These are phyloP conservation scores for Colletotrichum limetticola DNA, from an alignment of 2,329 filamentous ascomycete species.

Conservation along the genomic window DNA sequence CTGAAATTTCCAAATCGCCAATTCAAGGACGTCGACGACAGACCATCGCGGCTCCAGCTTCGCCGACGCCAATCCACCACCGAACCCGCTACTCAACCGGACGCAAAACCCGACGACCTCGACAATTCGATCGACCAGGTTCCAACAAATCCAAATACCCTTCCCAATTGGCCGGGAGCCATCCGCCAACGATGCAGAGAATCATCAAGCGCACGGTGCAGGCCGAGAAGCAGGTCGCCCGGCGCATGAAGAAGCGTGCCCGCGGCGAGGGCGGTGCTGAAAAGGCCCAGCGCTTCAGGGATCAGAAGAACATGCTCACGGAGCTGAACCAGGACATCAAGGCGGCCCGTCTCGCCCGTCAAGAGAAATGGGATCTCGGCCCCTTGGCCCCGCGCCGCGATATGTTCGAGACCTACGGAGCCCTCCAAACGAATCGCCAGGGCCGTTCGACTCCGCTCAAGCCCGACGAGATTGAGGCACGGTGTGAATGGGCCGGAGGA, in stretches of 20 bases:
- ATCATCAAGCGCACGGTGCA: conserved; percentile 73
- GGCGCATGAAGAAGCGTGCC: conserved; percentile 55
- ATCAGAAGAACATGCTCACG: conserved; percentile 49
- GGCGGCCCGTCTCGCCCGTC: conserved; percentile 61
- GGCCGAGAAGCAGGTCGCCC: conserved; percentile 72
- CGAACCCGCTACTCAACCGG: conserved; percentile 14
- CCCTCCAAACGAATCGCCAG: conserved; percentile 46
- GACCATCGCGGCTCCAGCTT: conserved; percentile 21
- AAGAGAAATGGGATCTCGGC: conserved; percentile 83
- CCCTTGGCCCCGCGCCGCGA: conserved; percentile 82
- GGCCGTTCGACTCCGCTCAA: conserved; percentile 47
- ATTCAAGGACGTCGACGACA: conserved; percentile 27
- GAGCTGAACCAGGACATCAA: conserved; percentile 41
- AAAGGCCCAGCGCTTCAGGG: conserved; percentile 43
- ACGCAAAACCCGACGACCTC: not conserved
- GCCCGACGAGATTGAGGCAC: conserved; percentile 50
- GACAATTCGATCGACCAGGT: no score
- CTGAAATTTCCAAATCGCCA: conserved; percentile 35
- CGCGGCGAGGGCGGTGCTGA: conserved; percentile 43
- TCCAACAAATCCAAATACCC: not conserved
- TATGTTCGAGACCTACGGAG: conserved; percentile 71
- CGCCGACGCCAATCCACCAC: not conserved
- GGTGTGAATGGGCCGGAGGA: conserved; percentile 67
- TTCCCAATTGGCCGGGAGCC: conserved; percentile 9
- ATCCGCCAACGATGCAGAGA: conserved; percentile 70